Evolutionary conservation across 306 rosid species (phyloP).

Genomic region (Ochetophila trinervis): DNA sequence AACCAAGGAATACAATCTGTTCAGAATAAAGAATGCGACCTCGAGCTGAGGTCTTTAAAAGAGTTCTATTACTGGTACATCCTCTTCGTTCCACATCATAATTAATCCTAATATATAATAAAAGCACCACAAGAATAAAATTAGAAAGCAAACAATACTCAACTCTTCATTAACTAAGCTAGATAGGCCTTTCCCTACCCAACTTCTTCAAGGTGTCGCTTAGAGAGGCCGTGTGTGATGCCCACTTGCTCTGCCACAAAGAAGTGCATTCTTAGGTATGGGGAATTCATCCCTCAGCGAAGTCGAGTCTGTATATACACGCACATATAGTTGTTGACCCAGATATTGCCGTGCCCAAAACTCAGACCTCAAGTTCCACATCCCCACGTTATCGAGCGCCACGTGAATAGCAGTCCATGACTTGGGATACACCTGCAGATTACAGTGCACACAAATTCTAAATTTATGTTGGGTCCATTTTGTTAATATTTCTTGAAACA

Average conservation of each 20-base stretch:
- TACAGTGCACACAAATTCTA: constrained; percentile 9
- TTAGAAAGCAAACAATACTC: constrained; percentile 30
- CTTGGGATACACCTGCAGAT: constrained; percentile 75
- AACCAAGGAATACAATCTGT: constrained; percentile 28
- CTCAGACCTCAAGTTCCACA: constrained; percentile 97
- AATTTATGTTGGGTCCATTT: not conserved
- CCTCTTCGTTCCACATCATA: constrained; percentile 12
- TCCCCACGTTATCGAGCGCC: constrained; percentile 93
- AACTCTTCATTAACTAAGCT: constrained; percentile 26
- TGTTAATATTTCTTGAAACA: too few relatives aligned
- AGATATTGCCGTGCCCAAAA: constrained; percentile 94
- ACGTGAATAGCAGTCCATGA: constrained; percentile 91
- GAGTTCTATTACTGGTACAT: constrained; percentile 7
- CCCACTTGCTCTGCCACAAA: constrained; percentile 80
- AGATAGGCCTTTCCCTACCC: constrained; percentile 28
- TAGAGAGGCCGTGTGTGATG: constrained; percentile 83
- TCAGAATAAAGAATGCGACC: constrained; percentile 78
- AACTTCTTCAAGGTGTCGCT: constrained; percentile 15
- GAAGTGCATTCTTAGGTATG: constrained; percentile 85
- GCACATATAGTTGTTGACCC: constrained; percentile 82
- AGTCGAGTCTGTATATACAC: constrained; percentile 69
- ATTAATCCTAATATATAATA: constrained; percentile 15
- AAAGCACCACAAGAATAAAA: constrained; percentile 28
- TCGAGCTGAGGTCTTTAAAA: constrained; percentile 70
- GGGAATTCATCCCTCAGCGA: constrained; percentile 91